These are phyloP conservation scores for Trypanosoma congolense DNA, from an alignment of 208 protist genomes.

Conservation along the genomic window DNA sequence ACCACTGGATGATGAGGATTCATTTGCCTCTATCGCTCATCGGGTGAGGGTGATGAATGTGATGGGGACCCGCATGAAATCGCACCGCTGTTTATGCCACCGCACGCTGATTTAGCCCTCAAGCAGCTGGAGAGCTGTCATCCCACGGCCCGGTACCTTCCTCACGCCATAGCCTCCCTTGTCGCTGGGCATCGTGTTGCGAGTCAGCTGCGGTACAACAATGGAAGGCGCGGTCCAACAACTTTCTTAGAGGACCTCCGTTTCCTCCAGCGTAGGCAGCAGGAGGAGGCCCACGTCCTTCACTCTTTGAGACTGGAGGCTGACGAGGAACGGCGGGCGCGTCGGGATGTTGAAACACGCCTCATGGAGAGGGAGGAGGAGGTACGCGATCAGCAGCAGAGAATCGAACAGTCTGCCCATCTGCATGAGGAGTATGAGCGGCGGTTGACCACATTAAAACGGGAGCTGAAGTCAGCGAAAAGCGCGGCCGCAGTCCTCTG, in stretches of 20 bases:
- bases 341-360: slow-evolving; percentile 6
- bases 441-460: slow-evolving; percentile 29
- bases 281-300: slow-evolving; percentile 7
- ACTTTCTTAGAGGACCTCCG: slow-evolving; percentile 22
- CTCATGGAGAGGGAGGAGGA: slow-evolving; percentile 26
- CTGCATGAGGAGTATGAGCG: slow-evolving; percentile 31
- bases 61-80: neutral
- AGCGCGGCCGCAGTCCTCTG: slow-evolving; percentile 39
- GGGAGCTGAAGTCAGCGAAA: slow-evolving; percentile 37
- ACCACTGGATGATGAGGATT: no score
- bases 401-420: slow-evolving; percentile 15
- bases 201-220: neutral
- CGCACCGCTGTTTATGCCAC: slow-evolving; percentile 2
- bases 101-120: slow-evolving; percentile 12
- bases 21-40: neutral
- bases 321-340: slow-evolving; percentile 11
- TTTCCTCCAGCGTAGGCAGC: slow-evolving; percentile 9
- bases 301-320: slow-evolving; percentile 12
- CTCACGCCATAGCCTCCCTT: slow-evolving; percentile 9
- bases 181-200: neutral
- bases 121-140: slow-evolving; percentile 15
- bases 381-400: slow-evolving; percentile 16
- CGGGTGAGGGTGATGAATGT: neutral
- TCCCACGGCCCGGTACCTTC: slow-evolving; percentile 4
- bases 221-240: slow-evolving; percentile 3